These are phyloP conservation scores for Cystofilobasidium capitatum DNA, from an alignment of 768 basidiomycete genomes.

Conservation along the genomic window DNA sequence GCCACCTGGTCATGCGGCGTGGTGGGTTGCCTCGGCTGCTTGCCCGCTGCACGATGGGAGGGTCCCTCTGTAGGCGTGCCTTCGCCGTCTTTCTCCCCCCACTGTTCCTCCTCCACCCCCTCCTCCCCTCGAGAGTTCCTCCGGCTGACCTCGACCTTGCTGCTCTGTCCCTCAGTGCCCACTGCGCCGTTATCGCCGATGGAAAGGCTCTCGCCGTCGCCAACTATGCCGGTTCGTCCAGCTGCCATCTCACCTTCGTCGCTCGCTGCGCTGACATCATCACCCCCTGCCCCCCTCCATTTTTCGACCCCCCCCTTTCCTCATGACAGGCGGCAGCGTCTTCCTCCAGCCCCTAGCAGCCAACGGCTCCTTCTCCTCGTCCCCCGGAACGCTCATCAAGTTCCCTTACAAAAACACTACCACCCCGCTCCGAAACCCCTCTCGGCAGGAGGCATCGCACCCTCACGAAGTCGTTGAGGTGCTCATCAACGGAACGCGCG, in stretches of 20 bases:
- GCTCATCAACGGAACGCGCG: not conserved
- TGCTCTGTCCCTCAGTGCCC: not conserved
- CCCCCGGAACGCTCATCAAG: not conserved
- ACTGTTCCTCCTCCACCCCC: not conserved
- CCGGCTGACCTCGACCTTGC: not conserved
- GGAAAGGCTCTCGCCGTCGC: constrained; percentile 1
- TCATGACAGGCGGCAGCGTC: not conserved
- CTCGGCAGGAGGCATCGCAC: constrained; percentile 23
- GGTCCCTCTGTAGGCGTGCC: too few species aligned
- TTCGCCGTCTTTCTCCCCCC: too few species aligned
- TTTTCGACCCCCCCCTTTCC: not conserved
- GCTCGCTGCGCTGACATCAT: not conserved
- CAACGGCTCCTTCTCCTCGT: constrained; percentile 14
- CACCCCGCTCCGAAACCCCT: constrained; percentile 12
- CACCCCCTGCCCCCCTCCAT: not conserved
- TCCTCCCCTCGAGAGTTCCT: not conserved
- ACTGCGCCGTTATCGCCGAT: not conserved
- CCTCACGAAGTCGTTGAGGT: constrained; percentile 26
- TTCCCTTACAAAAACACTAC: constrained; percentile 13
- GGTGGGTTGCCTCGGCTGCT: too few species aligned
- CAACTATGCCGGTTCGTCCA: not conserved
- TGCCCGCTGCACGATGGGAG: too few species aligned
- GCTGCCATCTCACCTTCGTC: not conserved
- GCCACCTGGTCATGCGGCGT: not conserved
- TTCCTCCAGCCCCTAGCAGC: constrained; percentile 17